Evolutionary conservation across 225 moss, liverwort and hornwort species (phyloP).

Genomic region (Takakia lepidozioides): DNA sequence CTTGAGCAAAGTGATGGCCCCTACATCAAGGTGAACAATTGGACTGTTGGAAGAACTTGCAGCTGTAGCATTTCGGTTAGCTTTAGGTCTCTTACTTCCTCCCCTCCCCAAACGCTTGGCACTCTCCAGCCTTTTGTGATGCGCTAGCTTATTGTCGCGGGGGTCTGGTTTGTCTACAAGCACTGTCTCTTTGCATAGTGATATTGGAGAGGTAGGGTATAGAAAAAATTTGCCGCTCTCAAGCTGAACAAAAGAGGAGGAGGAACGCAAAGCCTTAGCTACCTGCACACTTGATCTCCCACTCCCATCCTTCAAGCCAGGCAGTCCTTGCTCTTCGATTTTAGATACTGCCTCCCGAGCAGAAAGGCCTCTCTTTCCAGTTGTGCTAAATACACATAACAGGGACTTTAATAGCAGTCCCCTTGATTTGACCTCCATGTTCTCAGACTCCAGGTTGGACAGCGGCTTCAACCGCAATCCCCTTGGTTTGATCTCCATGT

Average conservation of each 20-base stretch:
- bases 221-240: conserved; percentile 79
- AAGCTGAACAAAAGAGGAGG: conserved; percentile 62
- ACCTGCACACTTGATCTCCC: conserved; percentile 80
- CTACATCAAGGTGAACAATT: conserved; percentile 5
- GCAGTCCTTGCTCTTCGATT: conserved; percentile 67
- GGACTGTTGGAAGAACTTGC: conserved; percentile 7
- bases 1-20: background rate
- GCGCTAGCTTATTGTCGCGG: conserved; percentile 4
- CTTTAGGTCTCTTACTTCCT: conserved; percentile 16
- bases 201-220: conserved; percentile 44
- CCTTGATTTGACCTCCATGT: no score
- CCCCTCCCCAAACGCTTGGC: conserved; percentile 7
- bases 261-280: conserved; percentile 59
- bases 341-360: conserved; percentile 73
- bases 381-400: conserved; percentile 32
- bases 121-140: conserved; percentile 10
- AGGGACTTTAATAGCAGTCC: conserved; percentile 36
- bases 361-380: conserved; percentile 59
- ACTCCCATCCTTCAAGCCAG: conserved; percentile 56
- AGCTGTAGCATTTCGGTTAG: background rate
- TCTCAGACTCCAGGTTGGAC: no score
- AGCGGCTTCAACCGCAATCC: no score
- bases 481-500: no score
- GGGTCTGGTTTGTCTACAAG: conserved; percentile 28
- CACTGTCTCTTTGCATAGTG: conserved; percentile 10